Conservation (phyloP, 345 rosid species). For the Eucalyptus sp. region DNA sequence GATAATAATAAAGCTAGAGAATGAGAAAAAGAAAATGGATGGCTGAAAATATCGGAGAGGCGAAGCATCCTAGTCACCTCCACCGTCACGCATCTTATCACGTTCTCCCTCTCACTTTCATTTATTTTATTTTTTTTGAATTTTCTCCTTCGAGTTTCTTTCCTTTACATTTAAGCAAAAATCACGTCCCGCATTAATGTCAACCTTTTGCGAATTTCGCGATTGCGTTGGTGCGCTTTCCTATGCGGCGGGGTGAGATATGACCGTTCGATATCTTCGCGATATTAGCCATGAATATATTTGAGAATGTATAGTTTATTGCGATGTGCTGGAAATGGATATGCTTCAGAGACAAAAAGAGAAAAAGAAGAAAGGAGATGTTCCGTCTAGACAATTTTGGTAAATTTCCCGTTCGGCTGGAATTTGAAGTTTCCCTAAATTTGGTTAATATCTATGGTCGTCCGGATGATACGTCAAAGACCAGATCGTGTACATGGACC, state of each 20-base stretch:
- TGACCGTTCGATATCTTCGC: background rate
- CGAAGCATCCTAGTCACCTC: background rate
- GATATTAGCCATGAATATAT: background rate
- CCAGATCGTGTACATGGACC: background rate
- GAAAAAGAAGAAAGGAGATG: background rate
- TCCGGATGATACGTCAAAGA: background rate
- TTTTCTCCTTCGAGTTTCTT: background rate
- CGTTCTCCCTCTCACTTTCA: background rate
- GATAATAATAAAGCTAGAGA: background rate
- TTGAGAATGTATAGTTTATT: background rate
- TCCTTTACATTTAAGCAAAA: background rate
- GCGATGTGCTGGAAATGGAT: background rate
- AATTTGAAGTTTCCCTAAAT: background rate
- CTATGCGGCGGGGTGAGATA: background rate
- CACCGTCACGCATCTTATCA: background rate
- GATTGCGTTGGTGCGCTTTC: background rate
- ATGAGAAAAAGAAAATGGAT: background rate
- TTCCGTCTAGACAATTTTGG: background rate
- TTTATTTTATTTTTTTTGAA: background rate
- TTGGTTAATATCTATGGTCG: background rate
- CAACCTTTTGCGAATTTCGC: background rate
- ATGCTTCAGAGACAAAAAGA: background rate
- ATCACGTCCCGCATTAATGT: background rate
- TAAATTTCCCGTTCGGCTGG: background rate
- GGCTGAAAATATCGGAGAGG: background rate